Conservation (phyloP, 106 monocot genomes). For the Allium fistulosum region DNA sequence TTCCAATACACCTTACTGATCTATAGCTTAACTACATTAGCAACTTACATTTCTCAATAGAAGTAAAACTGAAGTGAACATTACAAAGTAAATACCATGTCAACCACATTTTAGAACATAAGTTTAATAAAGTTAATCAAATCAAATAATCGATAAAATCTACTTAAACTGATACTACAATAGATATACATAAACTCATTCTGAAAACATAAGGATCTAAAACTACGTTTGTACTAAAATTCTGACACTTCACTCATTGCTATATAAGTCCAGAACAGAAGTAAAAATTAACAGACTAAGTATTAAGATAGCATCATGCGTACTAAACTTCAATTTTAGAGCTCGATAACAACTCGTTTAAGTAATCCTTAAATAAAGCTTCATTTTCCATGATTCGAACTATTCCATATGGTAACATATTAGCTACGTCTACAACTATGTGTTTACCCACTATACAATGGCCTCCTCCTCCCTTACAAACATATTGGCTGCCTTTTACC, state of each 20-base stretch:
- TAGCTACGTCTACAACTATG: no score
- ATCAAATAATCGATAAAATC: background rate
- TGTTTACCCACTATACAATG: no score
- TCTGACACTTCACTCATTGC: background rate
- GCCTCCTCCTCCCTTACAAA: no score
- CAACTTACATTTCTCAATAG: slow-evolving; percentile 20
- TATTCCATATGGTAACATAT: no score
- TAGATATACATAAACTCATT: background rate
- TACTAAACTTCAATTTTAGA: background rate
- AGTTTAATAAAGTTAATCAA: background rate
- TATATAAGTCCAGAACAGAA: background rate
- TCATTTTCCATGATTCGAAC: background rate
- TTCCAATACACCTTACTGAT: slow-evolving; percentile 7
- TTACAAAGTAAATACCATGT: slow-evolving; percentile 14
- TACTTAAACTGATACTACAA: background rate
- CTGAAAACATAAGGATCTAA: background rate
- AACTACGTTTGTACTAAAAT: background rate
- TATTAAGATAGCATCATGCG: slow-evolving; percentile 1
- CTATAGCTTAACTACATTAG: slow-evolving; percentile 14
- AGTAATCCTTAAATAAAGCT: background rate
- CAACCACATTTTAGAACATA: background rate
- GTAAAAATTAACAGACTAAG: slow-evolving; percentile 1
- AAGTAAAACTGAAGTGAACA: background rate
- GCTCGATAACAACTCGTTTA: background rate
- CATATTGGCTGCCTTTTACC: no score